Evolutionary conservation across 2,329 filamentous ascomycete genomes (phyloP), one percentile per base, ranked within the genome.

Genomic region (Alternaria postmessia): DNA sequence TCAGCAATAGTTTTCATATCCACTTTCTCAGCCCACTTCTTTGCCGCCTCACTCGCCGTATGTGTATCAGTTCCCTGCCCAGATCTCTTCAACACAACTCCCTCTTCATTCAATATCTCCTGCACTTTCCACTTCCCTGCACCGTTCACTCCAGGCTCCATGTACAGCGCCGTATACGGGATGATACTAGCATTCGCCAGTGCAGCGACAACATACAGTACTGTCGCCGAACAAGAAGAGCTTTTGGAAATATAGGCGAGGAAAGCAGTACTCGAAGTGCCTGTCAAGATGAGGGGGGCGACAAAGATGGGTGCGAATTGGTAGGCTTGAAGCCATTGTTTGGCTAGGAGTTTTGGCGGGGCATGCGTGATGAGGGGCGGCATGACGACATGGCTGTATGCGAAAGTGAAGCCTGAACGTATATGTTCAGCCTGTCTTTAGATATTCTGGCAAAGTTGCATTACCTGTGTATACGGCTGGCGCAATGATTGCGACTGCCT

Each of bases 251-350:
- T 36, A 55, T 68, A 72, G 2, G 69, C 75, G 16, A 80, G 70
- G 20, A 68, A 57, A 2, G 67, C 53, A 53, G 80, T 80, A n/a
- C 68, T 67, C 3, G 75, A 42, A 5, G 76, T 72, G 18, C 75
- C 73, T 7, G 75, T 68, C 36, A 75, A 51, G 28, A 80, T 70
- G 18, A 80, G 69, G 3, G 78, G 75, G 3, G 75, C 77, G 8
- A 80, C 76, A 66, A 78, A 79, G 20, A 64, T 52, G 6, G 76
- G 70, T 9, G 75, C 75, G 48, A 75, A 73, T 59, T 75, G 73
- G 60, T 81, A 79, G 32, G 77, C 77, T 58, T 78, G 72, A 5
- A 79, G 65, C 77, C 78, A 81, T 66, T 79, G 77, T 59, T 74
- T 78, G 16, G 77, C 78, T 62, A 79, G 75, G 38, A 75, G 58